Evolutionary conservation across 495 filamentous ascomycete genomes (phyloP).

Genomic region (Daldinia decipiens): DNA sequence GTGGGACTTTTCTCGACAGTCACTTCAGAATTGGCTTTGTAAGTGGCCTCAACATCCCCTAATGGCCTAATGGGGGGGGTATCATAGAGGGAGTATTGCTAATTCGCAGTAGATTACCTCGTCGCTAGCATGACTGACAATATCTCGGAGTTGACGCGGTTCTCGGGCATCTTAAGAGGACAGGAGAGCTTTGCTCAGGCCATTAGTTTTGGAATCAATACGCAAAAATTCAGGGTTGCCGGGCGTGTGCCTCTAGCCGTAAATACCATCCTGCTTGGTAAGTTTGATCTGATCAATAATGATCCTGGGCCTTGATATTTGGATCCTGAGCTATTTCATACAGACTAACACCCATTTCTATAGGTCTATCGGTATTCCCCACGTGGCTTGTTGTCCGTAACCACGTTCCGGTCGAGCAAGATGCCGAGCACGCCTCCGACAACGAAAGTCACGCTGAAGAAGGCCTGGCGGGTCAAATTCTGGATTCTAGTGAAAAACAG

Average conservation of each 20-base stretch:
- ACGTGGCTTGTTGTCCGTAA: conserved; percentile 44
- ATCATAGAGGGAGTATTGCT: not conserved
- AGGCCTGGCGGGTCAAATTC: conserved; percentile 5
- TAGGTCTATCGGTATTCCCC: conserved; percentile 37
- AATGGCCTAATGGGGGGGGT: too few species aligned
- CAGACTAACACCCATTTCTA: not conserved
- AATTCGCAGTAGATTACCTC: conserved; percentile 20
- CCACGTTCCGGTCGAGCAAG: conserved; percentile 29
- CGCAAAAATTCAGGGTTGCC: conserved; percentile 54
- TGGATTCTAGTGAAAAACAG: conserved; percentile 3
- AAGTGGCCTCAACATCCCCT: conserved; percentile 19
- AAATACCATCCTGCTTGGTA: conserved; percentile 61
- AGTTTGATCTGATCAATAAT: conserved; percentile 8
- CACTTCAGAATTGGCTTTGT: conserved; percentile 60
- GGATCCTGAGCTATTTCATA: not conserved
- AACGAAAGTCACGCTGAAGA: conserved; percentile 21
- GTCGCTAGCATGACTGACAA: conserved; percentile 41
- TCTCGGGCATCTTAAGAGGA: conserved; percentile 46
- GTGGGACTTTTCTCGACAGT: conserved; percentile 60
- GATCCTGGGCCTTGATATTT: not conserved
- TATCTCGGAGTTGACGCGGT: conserved; percentile 45
- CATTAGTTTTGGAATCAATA: conserved; percentile 40
- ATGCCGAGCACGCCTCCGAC: conserved; percentile 12
- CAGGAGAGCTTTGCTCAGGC: conserved; percentile 42
- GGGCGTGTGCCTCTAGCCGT: conserved; percentile 61